Evolutionary conservation across 2,329 filamentous ascomycete genomes (phyloP).

Genomic region (Diaporthe citri): DNA sequence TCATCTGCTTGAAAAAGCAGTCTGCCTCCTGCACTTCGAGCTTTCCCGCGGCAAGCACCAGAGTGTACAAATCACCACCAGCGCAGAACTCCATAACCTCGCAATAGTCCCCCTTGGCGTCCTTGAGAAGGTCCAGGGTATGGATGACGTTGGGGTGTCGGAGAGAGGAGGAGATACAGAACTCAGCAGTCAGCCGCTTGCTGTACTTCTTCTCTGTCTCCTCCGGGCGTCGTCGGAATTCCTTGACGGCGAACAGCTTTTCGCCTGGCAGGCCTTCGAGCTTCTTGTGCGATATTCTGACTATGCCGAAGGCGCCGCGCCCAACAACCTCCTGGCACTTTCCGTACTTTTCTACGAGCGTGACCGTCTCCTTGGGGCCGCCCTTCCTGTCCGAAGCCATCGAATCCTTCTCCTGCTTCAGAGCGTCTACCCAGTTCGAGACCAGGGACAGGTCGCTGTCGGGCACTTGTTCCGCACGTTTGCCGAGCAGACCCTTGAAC

Average conservation of each 20-base stretch:
- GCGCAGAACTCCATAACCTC: conserved; percentile 99
- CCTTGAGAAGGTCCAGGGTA: conserved; percentile 93
- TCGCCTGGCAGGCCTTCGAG: conserved; percentile 84
- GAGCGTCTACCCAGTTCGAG: conserved; percentile 94
- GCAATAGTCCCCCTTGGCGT: conserved; percentile 97
- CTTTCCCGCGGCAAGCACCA: conserved; percentile 91
- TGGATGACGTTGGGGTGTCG: conserved; percentile 98
- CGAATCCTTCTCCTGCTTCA: conserved; percentile 87
- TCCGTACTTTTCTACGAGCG: conserved; percentile 95
- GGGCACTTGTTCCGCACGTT: conserved; percentile 79
- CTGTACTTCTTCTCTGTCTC: conserved; percentile 98
- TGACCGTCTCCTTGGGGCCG: conserved; percentile 79
- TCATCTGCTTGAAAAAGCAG: conserved; percentile 99
- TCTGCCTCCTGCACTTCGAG: conserved; percentile 94
- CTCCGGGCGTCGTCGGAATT: conserved; percentile 93
- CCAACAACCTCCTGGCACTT: conserved; percentile 98
- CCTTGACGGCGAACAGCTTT: conserved; percentile 96
- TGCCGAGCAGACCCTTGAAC: conserved; percentile 87
- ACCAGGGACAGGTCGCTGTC: conserved; percentile 92
- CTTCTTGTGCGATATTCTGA: conserved; percentile 96
- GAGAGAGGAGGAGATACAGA: conserved; percentile 97
- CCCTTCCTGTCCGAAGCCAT: conserved; percentile 82
- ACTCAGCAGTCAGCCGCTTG: conserved; percentile 96
- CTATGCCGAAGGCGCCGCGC: conserved; percentile 95
- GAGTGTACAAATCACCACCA: conserved; percentile 93